Conservation (phyloP, 371 early-diverging fungal species). For the Syncephalastrum racemosum region DNA sequence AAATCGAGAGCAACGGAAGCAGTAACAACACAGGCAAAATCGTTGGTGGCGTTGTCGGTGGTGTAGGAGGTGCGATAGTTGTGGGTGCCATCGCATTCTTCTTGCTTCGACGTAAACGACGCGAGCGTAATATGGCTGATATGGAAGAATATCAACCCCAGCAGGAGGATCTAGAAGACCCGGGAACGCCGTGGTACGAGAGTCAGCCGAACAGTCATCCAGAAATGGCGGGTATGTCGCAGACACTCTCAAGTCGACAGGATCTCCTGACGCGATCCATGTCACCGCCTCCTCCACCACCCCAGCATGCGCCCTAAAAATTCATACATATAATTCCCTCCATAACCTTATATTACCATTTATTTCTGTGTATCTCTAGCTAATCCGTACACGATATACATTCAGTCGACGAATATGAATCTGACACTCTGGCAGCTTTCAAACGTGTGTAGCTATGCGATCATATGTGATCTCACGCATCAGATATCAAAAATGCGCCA, state of each 20-base stretch:
- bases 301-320: conserved; percentile 1
- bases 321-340: not conserved
- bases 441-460: no score
- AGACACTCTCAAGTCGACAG: no score
- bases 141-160: conserved; percentile 18
- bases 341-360: not conserved
- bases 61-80: conserved; percentile 15
- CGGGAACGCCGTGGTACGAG: no score
- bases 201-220: no score
- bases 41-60: conserved; percentile 17
- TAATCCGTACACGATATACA: no score
- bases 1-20: not conserved
- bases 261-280: not conserved
- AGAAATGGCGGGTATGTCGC: no score
- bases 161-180: conserved; percentile 2
- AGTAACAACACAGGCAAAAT: conserved; percentile 10
- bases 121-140: conserved; percentile 7
- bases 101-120: conserved; percentile 18
- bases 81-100: conserved; percentile 17
- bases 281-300: conserved; percentile 4
- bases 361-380: no score
- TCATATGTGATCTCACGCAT: no score
- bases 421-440: no score
- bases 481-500: no score
- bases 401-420: no score